Evolutionary conservation across 441 rosid genomes (phyloP), one percentile per base, ranked within the genome.

Genomic region (Pelargonium australe): DNA sequence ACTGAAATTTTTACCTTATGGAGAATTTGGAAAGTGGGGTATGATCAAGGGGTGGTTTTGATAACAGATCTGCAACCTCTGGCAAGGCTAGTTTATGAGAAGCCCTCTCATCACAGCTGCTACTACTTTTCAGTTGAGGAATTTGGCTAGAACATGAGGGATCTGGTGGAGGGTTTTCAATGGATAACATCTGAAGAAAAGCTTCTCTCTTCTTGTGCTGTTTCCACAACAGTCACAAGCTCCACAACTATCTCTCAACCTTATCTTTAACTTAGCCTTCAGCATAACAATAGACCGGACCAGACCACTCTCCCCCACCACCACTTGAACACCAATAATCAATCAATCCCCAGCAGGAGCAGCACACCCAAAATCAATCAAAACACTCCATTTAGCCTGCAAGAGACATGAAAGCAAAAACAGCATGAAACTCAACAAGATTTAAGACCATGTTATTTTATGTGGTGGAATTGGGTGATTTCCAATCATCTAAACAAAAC

Each of bases 141-240:
- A 81, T 70, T 76, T 75, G 80, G 71, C 76, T 74, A 68, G 89
- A 72, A 84, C 85, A 80, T 69, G 90, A 71, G 69, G 90, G 91
- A 92, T 88, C 91, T 86, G 89, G 76, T 85, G 87, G 91, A 82
- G 87, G 82, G 78, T 78, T 85, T 86, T 90, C 89, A 84, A 78
- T 72, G 90, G 95, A 86, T 84, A 89, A 90, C 93, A 95, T 93
- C 96, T 90, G 97, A 90, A 73, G 92, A 74, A 76, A 85, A 82
- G 83, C 87, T 81, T 83, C 85, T 79, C 79, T 76, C 79, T 76
- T 80, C 85, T 85, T 86, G 92, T 76, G 89, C 83, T 83, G 87
- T 84, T 84, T 71, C 61, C 65, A 78, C 71, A 77, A 87, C 87
- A 86, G 85, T 78, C 87, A 79, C 88, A 80, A 85, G 86, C 79